Evolutionary conservation across 306 rosid species (phyloP).

Genomic region (Dalbergia cultrata): DNA sequence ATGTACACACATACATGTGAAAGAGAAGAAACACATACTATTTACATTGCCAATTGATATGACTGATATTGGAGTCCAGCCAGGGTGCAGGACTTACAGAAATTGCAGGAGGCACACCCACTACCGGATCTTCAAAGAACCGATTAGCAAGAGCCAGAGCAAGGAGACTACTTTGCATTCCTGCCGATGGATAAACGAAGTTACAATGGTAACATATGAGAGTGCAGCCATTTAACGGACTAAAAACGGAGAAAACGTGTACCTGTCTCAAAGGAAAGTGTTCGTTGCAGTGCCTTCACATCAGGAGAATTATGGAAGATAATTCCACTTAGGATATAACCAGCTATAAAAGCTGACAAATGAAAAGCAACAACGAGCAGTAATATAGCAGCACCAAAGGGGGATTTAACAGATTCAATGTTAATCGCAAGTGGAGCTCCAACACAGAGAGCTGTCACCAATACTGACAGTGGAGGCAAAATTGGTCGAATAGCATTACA

Average conservation of each 20-base stretch:
- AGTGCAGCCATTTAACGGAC: conserved; percentile 18
- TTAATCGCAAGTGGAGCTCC: conserved; percentile 97
- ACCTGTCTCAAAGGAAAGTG: conserved; percentile 96
- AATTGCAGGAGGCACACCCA: conserved; percentile 91
- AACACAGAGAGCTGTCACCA: conserved; percentile 87
- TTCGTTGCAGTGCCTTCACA: conserved; percentile 82
- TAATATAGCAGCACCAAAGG: conserved; percentile 74
- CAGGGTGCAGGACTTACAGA: conserved; percentile 69
- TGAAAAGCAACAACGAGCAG: conserved; percentile 80
- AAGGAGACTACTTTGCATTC: conserved; percentile 99
- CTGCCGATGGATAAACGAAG: conserved; percentile 54
- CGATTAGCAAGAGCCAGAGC: conserved; percentile 96
- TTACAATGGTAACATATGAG: conserved; percentile 15
- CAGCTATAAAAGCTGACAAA: conserved; percentile 76
- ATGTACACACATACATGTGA: not conserved
- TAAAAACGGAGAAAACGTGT: conserved; percentile 30
- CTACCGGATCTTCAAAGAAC: conserved; percentile 84
- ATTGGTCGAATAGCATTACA: conserved; percentile 77
- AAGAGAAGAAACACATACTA: not conserved
- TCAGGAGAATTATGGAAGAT: conserved; percentile 66
- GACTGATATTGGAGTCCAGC: conserved; percentile 24
- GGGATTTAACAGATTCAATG: conserved; percentile 75
- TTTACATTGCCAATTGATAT: not conserved
- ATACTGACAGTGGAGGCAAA: conserved; percentile 87
- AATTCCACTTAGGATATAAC: conserved; percentile 74